Base-by-base conservation (phyloP, 2,329 filamentous ascomycete species). In the Penicillium sp. region DNA sequence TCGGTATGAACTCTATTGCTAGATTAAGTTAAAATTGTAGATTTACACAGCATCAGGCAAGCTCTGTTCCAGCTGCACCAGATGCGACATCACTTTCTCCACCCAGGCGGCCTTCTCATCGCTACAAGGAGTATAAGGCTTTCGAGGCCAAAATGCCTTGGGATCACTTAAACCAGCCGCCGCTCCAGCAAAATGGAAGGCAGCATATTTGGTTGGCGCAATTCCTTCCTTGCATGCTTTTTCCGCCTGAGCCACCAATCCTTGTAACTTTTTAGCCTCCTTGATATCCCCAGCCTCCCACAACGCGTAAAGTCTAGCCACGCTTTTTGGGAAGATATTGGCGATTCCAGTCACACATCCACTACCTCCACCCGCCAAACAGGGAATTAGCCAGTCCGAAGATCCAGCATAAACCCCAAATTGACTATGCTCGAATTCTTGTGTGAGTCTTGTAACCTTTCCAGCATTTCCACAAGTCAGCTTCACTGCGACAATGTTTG, bases 221-320 rank as follows among this genome's bases (percentile, higher is more conserved):
- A 82, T 74, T 0, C 77, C 74, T 66, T 81, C 80, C 64, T 82
- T 82, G 59, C 80, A 82, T 0, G 80, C 79, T 74, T 78, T 80
- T 58, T 82, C 80, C 0, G 79, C 79, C 48, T 78, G 75, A 1
- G 80, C 78, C 0, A 81, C 75, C 3, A 75, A 58, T 3, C 74
- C 74, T 48, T 82, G 80, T 27, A 81, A 62, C 26, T 63, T 66
- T 21, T 64, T 68, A 1, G 78, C 77, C 49, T 79, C 76, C 0
- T 76, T 71, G 1, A 70, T 48, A 54, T 70, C 68, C 0, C 77
- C 78, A 0, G 64, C 69, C 9, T 68, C 71, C 72, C 75, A 81
- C 0, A 79, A 59, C 29, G 77, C 72, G 52, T 76, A 81, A 0
- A 81, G 65, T 1, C 63, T 69, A 0, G 77, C 68, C 0, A 76